Base-by-base conservation (phyloP, 495 filamentous ascomycete species). In the Penicillium diatomitis region DNA sequence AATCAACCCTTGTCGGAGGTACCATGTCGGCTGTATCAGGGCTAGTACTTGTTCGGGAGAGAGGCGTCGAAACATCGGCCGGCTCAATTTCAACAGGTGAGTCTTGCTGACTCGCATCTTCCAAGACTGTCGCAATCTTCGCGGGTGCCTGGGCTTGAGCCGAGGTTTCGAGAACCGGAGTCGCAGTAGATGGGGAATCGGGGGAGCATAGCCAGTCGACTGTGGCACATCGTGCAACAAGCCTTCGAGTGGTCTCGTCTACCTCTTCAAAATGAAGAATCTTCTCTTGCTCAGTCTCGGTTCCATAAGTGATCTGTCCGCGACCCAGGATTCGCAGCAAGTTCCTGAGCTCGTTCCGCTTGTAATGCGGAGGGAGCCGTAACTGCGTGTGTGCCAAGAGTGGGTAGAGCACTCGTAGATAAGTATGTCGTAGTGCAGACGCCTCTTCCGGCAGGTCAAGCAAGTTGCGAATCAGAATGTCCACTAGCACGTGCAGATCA, bases 401-500 rank as follows among this genome's bases (percentile, higher is more conserved):
- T 3, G 94, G 94, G 51, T 91, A 90, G 5, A 98, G 73, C 11
- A 98, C 94, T 20, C 92, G 84, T n/a, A 98, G 76, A 58, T 98
- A 98, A n/a, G 91, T 97, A 61, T 98, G 94, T 31, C 92, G 81
- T 40, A 98, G 71, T 6, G 88, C 78, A 44, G 78, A 74, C 46
- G 87, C 76, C 54, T 90, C 87, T 49, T 85, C 82, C 0, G 91
- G 90, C 4, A 98, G 76, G 62, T 98, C 92, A 35, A 97, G 80
- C 8, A 98, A 75, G 55, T 98, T 98, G 34, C 92, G 89, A 48
- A 98, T 88, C 46, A 97, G 86, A 58, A 98, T 91, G 58, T 98
- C 92, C 37, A 97, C 79, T 9, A 98, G 79, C 8, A 98, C 92
- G 38, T 87, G 87, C 6, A 98, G 76, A 60, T 98, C 92, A 64